Evolutionary conservation across 495 filamentous ascomycete genomes (phyloP).

Genomic region (Baudoinia panamericana): DNA sequence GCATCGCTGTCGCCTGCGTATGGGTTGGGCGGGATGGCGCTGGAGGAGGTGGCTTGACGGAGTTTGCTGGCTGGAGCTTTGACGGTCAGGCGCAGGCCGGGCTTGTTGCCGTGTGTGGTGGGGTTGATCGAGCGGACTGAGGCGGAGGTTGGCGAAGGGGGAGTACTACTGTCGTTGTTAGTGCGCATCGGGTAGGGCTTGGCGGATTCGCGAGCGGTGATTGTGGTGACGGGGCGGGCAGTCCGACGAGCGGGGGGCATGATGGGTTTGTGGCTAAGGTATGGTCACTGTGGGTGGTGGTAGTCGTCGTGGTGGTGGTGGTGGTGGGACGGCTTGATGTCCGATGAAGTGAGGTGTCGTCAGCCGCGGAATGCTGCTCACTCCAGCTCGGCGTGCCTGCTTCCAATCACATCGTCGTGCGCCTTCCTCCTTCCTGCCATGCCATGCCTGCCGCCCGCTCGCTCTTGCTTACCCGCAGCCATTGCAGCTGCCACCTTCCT

Average conservation of each 20-base stretch:
- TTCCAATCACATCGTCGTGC: background rate
- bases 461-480: no score
- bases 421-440: no score
- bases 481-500: background rate
- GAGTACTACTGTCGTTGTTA: constrained; percentile 4
- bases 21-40: constrained; percentile 33
- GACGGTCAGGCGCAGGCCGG: constrained; percentile 53
- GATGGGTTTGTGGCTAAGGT: no score
- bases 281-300: background rate
- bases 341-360: background rate
- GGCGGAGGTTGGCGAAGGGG: constrained; percentile 4
- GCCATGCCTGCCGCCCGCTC: no score
- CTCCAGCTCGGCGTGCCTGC: background rate
- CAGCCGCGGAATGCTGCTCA: background rate
- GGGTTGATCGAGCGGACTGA: constrained; percentile 8
- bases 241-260: constrained; percentile 18
- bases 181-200: constrained; percentile 7
- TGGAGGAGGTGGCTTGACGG: constrained; percentile 50
- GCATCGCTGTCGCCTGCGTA: constrained; percentile 34
- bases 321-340: background rate
- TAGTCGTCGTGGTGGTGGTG: constrained; percentile 3
- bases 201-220: background rate
- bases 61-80: constrained; percentile 75
- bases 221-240: constrained; percentile 4
- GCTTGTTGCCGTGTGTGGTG: constrained; percentile 5